These are phyloP conservation scores for Xylogone sp. DNA, from an alignment of 2,329 filamentous ascomycete genomes.

Conservation along the genomic window DNA sequence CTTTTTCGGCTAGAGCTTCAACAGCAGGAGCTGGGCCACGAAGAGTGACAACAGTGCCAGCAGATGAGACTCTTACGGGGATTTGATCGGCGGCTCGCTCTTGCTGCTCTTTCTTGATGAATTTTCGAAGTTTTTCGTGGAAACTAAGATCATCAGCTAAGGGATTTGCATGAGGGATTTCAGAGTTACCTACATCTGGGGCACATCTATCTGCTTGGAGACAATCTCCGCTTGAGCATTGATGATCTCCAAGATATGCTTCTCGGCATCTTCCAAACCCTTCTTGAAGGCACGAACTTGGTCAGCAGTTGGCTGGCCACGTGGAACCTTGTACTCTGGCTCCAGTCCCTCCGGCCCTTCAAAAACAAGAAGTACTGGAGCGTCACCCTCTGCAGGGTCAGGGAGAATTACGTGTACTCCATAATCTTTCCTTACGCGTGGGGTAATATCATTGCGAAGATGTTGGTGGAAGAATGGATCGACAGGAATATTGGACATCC, in stretches of 20 bases:
- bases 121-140: slow-evolving; percentile 59
- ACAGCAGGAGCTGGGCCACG: slow-evolving; percentile 74
- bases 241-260: slow-evolving; percentile 55
- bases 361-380: slow-evolving; percentile 69
- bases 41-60: slow-evolving; percentile 62
- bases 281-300: slow-evolving; percentile 52
- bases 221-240: slow-evolving; percentile 54
- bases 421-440: slow-evolving; percentile 61
- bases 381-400: slow-evolving; percentile 53
- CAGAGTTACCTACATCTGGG: slow-evolving; percentile 41
- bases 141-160: slow-evolving; percentile 41
- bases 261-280: slow-evolving; percentile 51
- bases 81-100: slow-evolving; percentile 53
- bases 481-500: slow-evolving; percentile 63
- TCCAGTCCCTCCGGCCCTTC: slow-evolving; percentile 56
- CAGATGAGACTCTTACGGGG: slow-evolving; percentile 54
- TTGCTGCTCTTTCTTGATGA: slow-evolving; percentile 63
- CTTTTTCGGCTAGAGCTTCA: slow-evolving; percentile 66
- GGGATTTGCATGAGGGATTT: neutral
- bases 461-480: slow-evolving; percentile 79
- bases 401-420: slow-evolving; percentile 74
- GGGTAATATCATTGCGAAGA: slow-evolving; percentile 60
- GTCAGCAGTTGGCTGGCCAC: slow-evolving; percentile 42
- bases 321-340: slow-evolving; percentile 50
- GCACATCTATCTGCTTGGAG: slow-evolving; percentile 51